Base-by-base conservation (phyloP, 441 rosid genomes). In the Corymbia calophylla region DNA sequence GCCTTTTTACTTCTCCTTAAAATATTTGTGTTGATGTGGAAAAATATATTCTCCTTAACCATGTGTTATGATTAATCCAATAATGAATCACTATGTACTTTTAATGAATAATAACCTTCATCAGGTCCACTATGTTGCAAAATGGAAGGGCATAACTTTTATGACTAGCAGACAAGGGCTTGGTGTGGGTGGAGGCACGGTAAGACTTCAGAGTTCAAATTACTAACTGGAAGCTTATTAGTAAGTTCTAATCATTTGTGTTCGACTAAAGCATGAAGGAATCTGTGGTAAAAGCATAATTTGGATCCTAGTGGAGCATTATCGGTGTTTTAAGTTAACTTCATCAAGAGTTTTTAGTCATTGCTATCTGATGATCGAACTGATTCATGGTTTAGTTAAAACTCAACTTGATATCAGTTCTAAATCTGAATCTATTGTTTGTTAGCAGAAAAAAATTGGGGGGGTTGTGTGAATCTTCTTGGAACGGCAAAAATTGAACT, bases 161-260 rank as follows among this genome's bases (percentile, higher is more conserved):
- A 98, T 98, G 99, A 98, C 98, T 32, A 96, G 99, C 89, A 95
- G 99, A 87, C 98, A 98, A 92, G 98, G 99, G 89, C 93, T 95
- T 14, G 99, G 99, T 11, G 97, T 98, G 89, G 98, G 98, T 70
- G 99, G 99, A 88, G 99, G 99, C 91, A 98, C 98, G 91, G 99
- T 98, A 89, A 66, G 95, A 87, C 55, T 47, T 53, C 27, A 87
- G 35, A 27, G 13, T 21, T 64, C 68, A 60, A 68, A 53, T 53
- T 70, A 29, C 60, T 51, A 35, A 19, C 54, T 4, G n/a, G 84
- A 77, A 77, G 84, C 51, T 39, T 21, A 39, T 77, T 77, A 77
- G 29, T 73, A 44, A 23, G 84, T 23, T 77, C 84, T 11, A 6
- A 12, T 77, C 18, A 77, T 77, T 77, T 77, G 84, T 3, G 51